Evolutionary conservation across 495 filamentous ascomycete species (phyloP).

Genomic region (Amniculicola lignicola): DNA sequence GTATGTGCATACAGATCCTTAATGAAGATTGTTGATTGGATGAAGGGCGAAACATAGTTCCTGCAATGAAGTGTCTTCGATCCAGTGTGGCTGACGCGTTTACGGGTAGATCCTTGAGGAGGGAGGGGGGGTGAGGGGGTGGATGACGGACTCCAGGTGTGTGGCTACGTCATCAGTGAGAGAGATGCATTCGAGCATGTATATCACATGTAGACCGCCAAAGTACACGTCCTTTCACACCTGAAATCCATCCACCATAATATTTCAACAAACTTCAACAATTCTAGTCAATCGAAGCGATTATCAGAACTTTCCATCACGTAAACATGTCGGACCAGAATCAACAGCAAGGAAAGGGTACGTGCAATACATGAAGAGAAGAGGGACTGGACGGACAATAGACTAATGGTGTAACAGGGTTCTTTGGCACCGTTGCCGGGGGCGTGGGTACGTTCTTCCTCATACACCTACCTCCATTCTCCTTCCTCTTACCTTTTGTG

Average conservation of each 20-base stretch:
- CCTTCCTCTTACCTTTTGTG: neutral
- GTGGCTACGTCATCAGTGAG: too few species aligned
- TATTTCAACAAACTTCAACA: neutral
- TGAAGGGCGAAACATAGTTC: too few species aligned
- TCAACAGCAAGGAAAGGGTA: conserved; percentile 23
- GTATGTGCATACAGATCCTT: too few species aligned
- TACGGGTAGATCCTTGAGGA: too few species aligned
- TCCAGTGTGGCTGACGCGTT: too few species aligned
- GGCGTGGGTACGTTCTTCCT: conserved; percentile 22
- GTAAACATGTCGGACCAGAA: conserved; percentile 16
- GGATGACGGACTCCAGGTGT: too few species aligned
- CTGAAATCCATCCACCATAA: neutral
- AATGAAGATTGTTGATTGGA: too few species aligned
- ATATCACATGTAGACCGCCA: too few species aligned
- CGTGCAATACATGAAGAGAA: neutral
- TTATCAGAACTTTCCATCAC: neutral
- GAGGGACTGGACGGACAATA: neutral
- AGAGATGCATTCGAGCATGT: too few species aligned
- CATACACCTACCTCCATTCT: neutral
- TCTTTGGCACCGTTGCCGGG: conserved; percentile 29
- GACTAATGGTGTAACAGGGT: conserved; percentile 7
- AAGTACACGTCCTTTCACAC: too few species aligned
- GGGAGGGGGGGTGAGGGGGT: too few species aligned
- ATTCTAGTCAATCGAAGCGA: neutral
- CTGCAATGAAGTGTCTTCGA: too few species aligned